Evolutionary conservation across 805 yeast genomes (phyloP).

Genomic region (Myxozyma kluyveri): DNA sequence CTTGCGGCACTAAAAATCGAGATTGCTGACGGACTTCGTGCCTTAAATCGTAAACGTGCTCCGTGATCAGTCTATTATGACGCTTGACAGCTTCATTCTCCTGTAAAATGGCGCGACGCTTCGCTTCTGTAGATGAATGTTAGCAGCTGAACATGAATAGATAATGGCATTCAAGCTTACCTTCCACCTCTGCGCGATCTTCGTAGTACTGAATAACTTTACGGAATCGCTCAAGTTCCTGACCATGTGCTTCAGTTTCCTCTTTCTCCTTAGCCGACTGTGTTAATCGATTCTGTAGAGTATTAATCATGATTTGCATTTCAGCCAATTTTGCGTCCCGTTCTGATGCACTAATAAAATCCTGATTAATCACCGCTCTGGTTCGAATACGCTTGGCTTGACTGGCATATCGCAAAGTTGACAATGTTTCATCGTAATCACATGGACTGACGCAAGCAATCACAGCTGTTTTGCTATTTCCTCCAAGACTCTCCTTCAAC

Average conservation of each 20-base stretch:
- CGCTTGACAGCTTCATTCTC: slow-evolving; percentile 34
- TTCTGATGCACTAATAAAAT: slow-evolving; percentile 40
- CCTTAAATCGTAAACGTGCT: slow-evolving; percentile 33
- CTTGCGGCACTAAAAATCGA: neutral
- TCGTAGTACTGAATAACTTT: slow-evolving; percentile 36
- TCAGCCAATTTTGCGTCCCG: slow-evolving; percentile 41
- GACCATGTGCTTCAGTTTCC: slow-evolving; percentile 31
- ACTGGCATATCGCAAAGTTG: slow-evolving; percentile 74
- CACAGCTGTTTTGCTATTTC: slow-evolving; percentile 87
- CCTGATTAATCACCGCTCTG: slow-evolving; percentile 55
- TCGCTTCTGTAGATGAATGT: slow-evolving; percentile 32
- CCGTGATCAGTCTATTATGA: slow-evolving; percentile 36
- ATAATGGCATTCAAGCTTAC: neutral
- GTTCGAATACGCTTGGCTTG: slow-evolving; percentile 70
- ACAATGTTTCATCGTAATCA: slow-evolving; percentile 71
- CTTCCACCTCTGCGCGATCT: slow-evolving; percentile 33
- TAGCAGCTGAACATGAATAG: neutral
- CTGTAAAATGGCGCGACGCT: slow-evolving; percentile 35
- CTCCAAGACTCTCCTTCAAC: slow-evolving; percentile 78
- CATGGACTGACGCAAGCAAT: slow-evolving; percentile 73
- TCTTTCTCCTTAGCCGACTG: slow-evolving; percentile 28
- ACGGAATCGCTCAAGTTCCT: slow-evolving; percentile 35
- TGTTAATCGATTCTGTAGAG: slow-evolving; percentile 33
- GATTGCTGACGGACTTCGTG: neutral
- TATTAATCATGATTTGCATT: slow-evolving; percentile 43